These are phyloP conservation scores for Diaporthe destruens DNA, from an alignment of 2,329 filamentous ascomycete species.

Conservation along the genomic window DNA sequence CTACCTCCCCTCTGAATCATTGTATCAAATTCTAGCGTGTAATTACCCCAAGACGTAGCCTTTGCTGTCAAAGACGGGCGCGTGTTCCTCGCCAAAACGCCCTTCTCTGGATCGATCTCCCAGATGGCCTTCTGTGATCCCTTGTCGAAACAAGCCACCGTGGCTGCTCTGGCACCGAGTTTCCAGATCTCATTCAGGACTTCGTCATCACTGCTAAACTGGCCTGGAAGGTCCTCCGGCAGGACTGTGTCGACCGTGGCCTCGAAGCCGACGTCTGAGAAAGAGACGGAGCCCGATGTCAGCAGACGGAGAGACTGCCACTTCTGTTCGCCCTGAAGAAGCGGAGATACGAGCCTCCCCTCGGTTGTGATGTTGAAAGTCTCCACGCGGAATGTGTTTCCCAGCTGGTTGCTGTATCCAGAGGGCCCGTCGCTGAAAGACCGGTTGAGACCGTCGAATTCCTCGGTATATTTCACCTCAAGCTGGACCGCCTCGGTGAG, in stretches of 20 bases:
- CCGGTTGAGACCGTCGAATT: slow-evolving; percentile 47
- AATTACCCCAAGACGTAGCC: slow-evolving; percentile 49
- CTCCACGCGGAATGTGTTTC: slow-evolving; percentile 54
- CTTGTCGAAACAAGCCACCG: slow-evolving; percentile 21
- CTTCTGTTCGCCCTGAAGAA: slow-evolving; percentile 26
- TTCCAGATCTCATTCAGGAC: slow-evolving; percentile 22
- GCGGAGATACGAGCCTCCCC: slow-evolving; percentile 42
- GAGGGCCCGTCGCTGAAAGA: slow-evolving; percentile 52
- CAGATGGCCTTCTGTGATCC: slow-evolving; percentile 24
- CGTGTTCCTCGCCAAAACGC: slow-evolving; percentile 50
- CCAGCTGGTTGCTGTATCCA: slow-evolving; percentile 45
- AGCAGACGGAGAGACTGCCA: slow-evolving; percentile 32
- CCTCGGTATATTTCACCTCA: slow-evolving; percentile 54
- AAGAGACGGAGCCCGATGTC: slow-evolving; percentile 24
- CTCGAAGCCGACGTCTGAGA: background rate
- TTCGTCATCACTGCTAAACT: slow-evolving; percentile 23
- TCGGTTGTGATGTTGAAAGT: slow-evolving; percentile 52
- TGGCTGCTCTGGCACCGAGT: slow-evolving; percentile 21
- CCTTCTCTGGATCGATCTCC: slow-evolving; percentile 21
- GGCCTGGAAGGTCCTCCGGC: slow-evolving; percentile 1
- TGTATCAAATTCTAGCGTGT: slow-evolving; percentile 53
- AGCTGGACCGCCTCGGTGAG: slow-evolving; percentile 48
- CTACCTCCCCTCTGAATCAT: slow-evolving; percentile 55
- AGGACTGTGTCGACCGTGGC: slow-evolving; percentile 13
- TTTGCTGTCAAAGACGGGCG: slow-evolving; percentile 48